These are phyloP conservation scores for Yamagishiella unicocca DNA, from an alignment of 139 green algal species.

Conservation along the genomic window DNA sequence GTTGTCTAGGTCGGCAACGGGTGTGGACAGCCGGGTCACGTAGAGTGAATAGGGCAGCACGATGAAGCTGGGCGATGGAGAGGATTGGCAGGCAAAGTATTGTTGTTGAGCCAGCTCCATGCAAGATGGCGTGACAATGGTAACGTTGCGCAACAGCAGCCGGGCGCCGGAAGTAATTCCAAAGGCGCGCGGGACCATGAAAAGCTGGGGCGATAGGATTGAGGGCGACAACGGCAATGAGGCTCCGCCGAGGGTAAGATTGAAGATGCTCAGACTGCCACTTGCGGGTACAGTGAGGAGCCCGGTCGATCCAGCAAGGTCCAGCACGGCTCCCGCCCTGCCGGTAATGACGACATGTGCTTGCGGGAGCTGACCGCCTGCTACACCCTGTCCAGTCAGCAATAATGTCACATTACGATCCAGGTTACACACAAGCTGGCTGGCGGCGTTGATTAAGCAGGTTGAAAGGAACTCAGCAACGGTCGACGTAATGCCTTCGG, in stretches of 20 bases:
- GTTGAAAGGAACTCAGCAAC: no score
- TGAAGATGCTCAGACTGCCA: neutral
- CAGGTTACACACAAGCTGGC: no score
- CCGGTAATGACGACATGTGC: no score
- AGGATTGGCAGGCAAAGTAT: neutral
- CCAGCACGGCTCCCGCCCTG: no score
- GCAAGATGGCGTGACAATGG: neutral
- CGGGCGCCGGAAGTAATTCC: neutral
- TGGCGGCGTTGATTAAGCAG: no score
- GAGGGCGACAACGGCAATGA: neutral
- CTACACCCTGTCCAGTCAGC: no score
- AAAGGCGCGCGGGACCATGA: neutral
- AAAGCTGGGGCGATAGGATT: neutral
- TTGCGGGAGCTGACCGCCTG: no score
- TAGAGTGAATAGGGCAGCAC: neutral
- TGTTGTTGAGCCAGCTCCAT: neutral
- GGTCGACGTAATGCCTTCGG: no score
- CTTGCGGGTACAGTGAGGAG: neutral
- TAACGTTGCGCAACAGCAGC: neutral
- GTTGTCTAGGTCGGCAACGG: neutral
- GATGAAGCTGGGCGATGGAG: constrained; percentile 15
- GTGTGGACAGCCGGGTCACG: neutral
- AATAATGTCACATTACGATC: no score
- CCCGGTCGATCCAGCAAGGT: neutral
- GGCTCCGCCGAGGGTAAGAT: neutral